Evolutionary conservation across 2,329 filamentous ascomycete genomes (phyloP), one percentile per base, ranked within the genome.

Genomic region (Fusarium oxysporum): DNA sequence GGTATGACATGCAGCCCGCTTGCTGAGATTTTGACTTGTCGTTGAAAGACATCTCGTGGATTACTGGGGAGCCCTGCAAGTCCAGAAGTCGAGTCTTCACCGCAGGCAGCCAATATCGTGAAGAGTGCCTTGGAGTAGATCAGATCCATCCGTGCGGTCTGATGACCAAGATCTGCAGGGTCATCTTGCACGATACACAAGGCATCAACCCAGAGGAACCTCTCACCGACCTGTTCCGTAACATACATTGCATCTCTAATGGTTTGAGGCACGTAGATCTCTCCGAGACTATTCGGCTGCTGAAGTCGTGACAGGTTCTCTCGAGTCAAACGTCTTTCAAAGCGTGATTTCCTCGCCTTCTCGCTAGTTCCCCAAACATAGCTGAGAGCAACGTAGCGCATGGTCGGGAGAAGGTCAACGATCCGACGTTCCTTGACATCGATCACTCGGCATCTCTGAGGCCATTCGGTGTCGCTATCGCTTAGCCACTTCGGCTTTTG

Each of bases 121-220:
- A 70, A 50, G 7, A 65, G 25, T 0, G 67, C 65, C 6, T 40
- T 57, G 9, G 68, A 74, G 25, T 69, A 74, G 3, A 74, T 55
- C 1, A 63, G 14, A 7, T 71, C 66, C 66, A 71, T 73, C 4
- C 64, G n/a, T 40, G 44, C 44, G 0, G 61, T 56, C 21, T 70
- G 66, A 9, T 23, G 48, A 1, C 54, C 23, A 45, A 61, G 19
- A 7, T 70, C 66, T 25, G 28, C 3, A 17, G 48, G 30, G 9
- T 74, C 71, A 14, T 74, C 68, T 35, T 74, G 64, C 5, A 70
- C 45, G 2, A 74, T 74, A 5, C 71, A 74, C 1, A 74, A 14
- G 5, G 71, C 70, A n/a, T 73, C 71, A 19, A 73, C 64, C 71
- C 71, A 73, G 5, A 73, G 30, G 11, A 51, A 71, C 4, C 60